Conservation (phyloP, 1,284 basidiomycete species). For the Peniophora sp. region DNA sequence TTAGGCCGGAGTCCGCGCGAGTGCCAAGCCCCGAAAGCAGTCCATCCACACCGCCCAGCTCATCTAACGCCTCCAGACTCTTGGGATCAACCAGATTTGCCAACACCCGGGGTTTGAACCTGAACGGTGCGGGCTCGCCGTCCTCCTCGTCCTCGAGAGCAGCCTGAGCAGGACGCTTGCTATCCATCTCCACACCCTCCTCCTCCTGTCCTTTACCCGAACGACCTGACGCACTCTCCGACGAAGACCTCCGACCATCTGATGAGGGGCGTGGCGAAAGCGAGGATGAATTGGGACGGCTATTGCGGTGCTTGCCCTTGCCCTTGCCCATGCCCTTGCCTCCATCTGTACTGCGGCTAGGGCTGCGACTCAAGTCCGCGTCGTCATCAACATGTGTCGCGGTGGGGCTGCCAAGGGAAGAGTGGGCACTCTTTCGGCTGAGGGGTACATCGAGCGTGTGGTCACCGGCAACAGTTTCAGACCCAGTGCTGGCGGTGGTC, state of each 20-base stretch:
- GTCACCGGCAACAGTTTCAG: background rate
- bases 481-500: background rate
- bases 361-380: background rate
- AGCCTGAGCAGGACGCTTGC: constrained; percentile 21
- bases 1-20: constrained; percentile 49
- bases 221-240: background rate
- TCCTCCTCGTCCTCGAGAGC: constrained; percentile 47
- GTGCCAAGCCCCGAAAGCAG: constrained; percentile 76
- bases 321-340: no score
- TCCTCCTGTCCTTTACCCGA: background rate
- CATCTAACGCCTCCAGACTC: constrained; percentile 56
- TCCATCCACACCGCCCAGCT: constrained; percentile 68
- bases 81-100: constrained; percentile 90
- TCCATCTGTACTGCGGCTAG: no score
- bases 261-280: background rate
- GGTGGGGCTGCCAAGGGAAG: background rate
- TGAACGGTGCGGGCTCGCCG: constrained; percentile 67
- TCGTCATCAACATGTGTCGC: background rate
- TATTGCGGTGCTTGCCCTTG: no score
- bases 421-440: background rate
- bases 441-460: background rate
- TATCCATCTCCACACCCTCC: constrained; percentile 13
- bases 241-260: background rate
- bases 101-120: constrained; percentile 67
- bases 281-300: background rate